A percentile compares a stretch with the other conserved stretches of the same genome.
Evolutionary conservation across 1,284 basidiomycete species (phyloP).

Genomic region (Boletellus deceptivus): DNA sequence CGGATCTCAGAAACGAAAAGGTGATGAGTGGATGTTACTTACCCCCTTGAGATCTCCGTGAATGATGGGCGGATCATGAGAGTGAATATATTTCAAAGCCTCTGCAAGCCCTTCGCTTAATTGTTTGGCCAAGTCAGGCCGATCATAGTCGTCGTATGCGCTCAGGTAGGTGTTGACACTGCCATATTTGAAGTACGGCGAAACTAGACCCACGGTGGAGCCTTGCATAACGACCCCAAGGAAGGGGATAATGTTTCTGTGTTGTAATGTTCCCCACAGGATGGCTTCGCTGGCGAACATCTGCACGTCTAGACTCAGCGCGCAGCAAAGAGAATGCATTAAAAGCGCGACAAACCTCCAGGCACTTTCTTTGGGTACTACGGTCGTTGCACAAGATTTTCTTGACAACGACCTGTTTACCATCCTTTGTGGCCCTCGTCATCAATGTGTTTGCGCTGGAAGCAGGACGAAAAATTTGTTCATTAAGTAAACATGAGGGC

Average conservation of each 20-base stretch:
- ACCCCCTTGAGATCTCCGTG: too few species aligned
- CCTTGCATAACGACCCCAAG: slow-evolving; percentile 21
- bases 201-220: slow-evolving; percentile 33
- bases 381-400: slow-evolving; percentile 9
- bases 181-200: slow-evolving; percentile 38
- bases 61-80: too few species aligned
- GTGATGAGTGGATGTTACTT: too few species aligned
- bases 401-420: slow-evolving; percentile 19
- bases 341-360: slow-evolving; percentile 15
- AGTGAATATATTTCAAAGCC: too few species aligned
- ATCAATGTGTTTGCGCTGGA: too few species aligned
- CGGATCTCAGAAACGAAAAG: slow-evolving; percentile 1
- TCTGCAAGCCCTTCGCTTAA: too few species aligned
- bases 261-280: slow-evolving; percentile 27
- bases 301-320: slow-evolving; percentile 12
- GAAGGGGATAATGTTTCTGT: background rate
- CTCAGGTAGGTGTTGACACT: too few species aligned
- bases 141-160: background rate
- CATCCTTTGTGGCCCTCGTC: slow-evolving; percentile 6
- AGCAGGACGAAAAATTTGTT: too few species aligned
- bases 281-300: slow-evolving; percentile 31
- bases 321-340: background rate
- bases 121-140: too few species aligned
- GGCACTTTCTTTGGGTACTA: slow-evolving; percentile 1
- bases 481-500: background rate